These are phyloP conservation scores for Fusarium odoratissimum DNA, from an alignment of 2,329 filamentous ascomycete genomes.

Conservation along the genomic window DNA sequence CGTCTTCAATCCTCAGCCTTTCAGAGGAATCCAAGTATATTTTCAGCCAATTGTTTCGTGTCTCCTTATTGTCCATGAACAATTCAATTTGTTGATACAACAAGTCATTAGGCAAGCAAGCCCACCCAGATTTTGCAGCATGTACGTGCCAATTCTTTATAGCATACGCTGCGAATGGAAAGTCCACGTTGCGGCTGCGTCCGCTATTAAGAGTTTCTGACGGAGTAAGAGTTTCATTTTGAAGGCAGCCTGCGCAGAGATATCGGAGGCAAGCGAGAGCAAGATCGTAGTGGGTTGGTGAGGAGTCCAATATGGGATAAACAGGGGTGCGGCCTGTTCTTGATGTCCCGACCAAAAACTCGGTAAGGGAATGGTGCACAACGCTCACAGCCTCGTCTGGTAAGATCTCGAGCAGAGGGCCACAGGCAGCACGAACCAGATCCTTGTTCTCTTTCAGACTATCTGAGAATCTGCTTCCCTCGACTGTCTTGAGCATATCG, in stretches of 20 bases:
- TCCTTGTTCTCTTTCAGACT: slow-evolving; percentile 27
- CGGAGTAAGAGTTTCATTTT: background rate
- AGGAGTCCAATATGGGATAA: slow-evolving; percentile 27
- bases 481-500: slow-evolving; percentile 21
- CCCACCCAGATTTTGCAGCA: slow-evolving; percentile 10
- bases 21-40: background rate
- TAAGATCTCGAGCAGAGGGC: slow-evolving; percentile 34
- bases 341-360: slow-evolving; percentile 28
- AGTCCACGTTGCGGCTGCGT: slow-evolving; percentile 2
- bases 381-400: slow-evolving; percentile 36
- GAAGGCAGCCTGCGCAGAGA: slow-evolving; percentile 13
- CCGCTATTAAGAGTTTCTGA: background rate
- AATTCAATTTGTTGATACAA: slow-evolving; percentile 7
- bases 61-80: slow-evolving; percentile 1
- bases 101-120: background rate
- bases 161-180: slow-evolving; percentile 29
- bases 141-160: slow-evolving; percentile 23
- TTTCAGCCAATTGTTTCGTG: slow-evolving; percentile 5
- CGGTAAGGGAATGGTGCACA: slow-evolving; percentile 39
- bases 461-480: background rate
- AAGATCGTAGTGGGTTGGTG: slow-evolving; percentile 26
- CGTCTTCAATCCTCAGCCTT: background rate
- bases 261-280: slow-evolving; percentile 33
- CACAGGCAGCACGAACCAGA: slow-evolving; percentile 31
- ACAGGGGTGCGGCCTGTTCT: background rate